phyloP scores from a whole-genome alignment of 164 flowering plant genomes.

The Nelumbo lutea region DNA sequence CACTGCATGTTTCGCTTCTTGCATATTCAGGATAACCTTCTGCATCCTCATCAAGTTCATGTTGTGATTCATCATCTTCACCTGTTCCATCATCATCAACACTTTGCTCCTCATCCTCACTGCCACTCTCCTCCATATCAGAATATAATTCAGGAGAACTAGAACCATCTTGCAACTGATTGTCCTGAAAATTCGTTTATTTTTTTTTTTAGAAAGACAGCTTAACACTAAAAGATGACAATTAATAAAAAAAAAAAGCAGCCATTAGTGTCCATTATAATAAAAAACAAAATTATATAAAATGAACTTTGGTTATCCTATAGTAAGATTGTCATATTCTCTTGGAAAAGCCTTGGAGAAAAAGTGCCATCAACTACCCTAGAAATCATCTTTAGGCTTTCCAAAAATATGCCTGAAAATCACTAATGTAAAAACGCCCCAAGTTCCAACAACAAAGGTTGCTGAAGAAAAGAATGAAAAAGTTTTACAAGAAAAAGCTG shows the following conservation, averaged over 20 bases:
- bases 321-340: too few relatives aligned
- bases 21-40: slow-evolving; percentile 51
- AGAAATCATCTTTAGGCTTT: too few relatives aligned
- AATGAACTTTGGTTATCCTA: too few relatives aligned
- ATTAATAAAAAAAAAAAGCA: not conserved
- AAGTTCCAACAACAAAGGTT: too few relatives aligned
- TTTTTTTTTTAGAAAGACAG: not conserved
- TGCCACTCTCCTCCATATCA: slow-evolving; percentile 71
- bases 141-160: slow-evolving; percentile 54
- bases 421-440: too few relatives aligned
- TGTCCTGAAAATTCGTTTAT: slow-evolving; percentile 12
- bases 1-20: slow-evolving; percentile 44
- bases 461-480: too few relatives aligned
- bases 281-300: too few relatives aligned
- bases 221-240: not conserved
- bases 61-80: slow-evolving; percentile 30
- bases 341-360: too few relatives aligned
- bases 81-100: slow-evolving; percentile 73
- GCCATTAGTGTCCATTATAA: too few relatives aligned
- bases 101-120: slow-evolving; percentile 64
- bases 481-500: too few relatives aligned
- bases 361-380: too few relatives aligned
- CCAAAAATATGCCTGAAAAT: too few relatives aligned
- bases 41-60: slow-evolving; percentile 37
- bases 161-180: slow-evolving; percentile 51